Evolutionary conservation across 2,329 filamentous ascomycete species (phyloP), one percentile per base, ranked within the genome.

Genomic region (Pseudocercospora fuligena): DNA sequence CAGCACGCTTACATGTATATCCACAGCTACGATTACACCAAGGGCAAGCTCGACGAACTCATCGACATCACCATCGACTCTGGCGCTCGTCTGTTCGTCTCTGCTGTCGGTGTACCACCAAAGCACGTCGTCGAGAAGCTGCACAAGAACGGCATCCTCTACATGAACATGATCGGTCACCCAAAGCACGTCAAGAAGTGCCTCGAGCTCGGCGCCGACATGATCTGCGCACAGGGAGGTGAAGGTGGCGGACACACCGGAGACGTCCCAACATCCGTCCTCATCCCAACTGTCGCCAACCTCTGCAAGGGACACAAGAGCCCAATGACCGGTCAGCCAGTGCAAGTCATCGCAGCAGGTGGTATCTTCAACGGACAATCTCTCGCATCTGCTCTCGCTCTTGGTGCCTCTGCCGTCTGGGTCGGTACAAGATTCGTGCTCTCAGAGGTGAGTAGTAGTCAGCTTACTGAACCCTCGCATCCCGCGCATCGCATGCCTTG

Each of bases 81-180:
- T 63, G 92, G 92, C 72, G 92, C 93, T 68, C 94, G 89, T 81
- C 89, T 99, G 67, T 99, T 99, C 84, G 95, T 99, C 75, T 97
- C 92, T 61, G 95, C 95, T 76, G 93, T 99, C 79, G 95, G 95
- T 91, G 98, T 27, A 0, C 94, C 95, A 51, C 93, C 95, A 73
- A 92, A 92, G 82, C 84, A 87, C 73, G 90, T 97, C 66, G 93
- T 99, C 76, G 93, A 98, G 72, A 91, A 88, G 78, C 89, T 99
- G 56, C 95, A 99, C 87, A 87, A 89, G 78, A 84, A 89, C 76
- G 94, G 94, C 73, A 88, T 99, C 73, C 87, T 97, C 73, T 97
- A 96, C 87, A 98, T 98, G 95, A 99, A 99, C 90, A 99, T 99
- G 95, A 94, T 99, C 79, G 95, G 95, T 73, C 95, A 99, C 87